Evolutionary conservation across 257 asterid species (phyloP).

Genomic region (Gardenia jasminoides): DNA sequence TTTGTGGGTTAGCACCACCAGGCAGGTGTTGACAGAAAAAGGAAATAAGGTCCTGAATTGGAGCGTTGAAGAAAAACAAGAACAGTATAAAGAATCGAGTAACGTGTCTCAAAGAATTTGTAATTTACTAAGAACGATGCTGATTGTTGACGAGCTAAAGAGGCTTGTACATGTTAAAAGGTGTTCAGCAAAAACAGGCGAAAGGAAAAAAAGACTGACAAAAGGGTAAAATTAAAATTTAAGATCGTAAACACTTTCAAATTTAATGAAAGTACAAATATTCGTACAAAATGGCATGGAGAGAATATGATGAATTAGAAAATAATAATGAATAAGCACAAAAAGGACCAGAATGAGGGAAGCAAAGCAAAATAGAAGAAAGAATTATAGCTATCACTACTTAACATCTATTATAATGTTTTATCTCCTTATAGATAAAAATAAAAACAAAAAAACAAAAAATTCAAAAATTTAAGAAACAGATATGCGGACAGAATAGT

Average conservation of each 20-base stretch:
- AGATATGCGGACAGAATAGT: background rate
- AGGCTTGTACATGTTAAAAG: too few species aligned
- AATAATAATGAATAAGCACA: background rate
- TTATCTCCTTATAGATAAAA: background rate
- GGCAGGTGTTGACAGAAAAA: background rate
- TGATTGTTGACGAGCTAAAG: background rate
- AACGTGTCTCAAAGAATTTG: background rate
- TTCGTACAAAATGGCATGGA: background rate
- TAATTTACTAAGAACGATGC: too few species aligned
- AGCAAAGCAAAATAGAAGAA: background rate
- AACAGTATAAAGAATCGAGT: too few species aligned
- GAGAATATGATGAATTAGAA: background rate
- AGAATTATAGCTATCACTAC: background rate
- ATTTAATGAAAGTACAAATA: background rate
- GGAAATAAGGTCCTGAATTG: background rate
- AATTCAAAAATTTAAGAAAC: background rate
- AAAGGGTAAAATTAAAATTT: background rate
- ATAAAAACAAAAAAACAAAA: background rate
- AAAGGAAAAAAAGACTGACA: background rate
- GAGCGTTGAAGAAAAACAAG: background rate
- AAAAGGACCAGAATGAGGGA: background rate
- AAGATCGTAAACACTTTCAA: background rate
- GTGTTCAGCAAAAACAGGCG: too few species aligned
- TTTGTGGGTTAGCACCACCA: background rate
- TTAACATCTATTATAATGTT: background rate